phyloP scores from a whole-genome alignment of 164 flowering plant genomes.

The Nymphaea colorata region DNA sequence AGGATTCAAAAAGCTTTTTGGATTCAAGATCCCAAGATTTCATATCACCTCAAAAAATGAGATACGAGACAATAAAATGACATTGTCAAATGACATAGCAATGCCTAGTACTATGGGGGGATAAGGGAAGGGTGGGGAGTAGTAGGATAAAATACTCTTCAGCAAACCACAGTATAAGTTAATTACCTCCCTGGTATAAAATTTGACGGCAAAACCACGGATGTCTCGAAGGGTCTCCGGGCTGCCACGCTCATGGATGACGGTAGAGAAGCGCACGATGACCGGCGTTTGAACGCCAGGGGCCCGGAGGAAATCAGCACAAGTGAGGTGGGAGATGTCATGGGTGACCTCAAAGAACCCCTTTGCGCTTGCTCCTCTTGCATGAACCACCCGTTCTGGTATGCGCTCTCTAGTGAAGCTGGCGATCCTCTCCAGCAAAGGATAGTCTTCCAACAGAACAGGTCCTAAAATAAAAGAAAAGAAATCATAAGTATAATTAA shows the following conservation, averaged over 20 bases:
- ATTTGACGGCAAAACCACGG: conserved; percentile 69
- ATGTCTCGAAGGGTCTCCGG: conserved; percentile 84
- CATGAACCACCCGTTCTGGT: conserved; percentile 93
- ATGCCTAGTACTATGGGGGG: no score
- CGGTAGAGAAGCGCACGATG: conserved; percentile 73
- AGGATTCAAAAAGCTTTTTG: no score
- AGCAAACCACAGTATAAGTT: no score
- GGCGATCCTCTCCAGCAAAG: conserved; percentile 71
- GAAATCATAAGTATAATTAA: not conserved
- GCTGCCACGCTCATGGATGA: conserved; percentile 84
- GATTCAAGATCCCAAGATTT: no score
- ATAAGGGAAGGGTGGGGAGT: no score
- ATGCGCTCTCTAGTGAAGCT: conserved; percentile 72
- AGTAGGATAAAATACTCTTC: no score
- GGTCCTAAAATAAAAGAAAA: conserved; percentile 33
- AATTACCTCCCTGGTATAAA: conserved; percentile 73
- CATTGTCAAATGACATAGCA: no score
- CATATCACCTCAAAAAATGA: no score
- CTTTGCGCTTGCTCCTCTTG: conserved; percentile 89
- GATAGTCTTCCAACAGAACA: conserved; percentile 80
- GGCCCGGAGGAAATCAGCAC: conserved; percentile 81
- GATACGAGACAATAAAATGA: no score
- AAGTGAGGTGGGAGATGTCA: conserved; percentile 65
- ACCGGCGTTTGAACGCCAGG: conserved; percentile 90
- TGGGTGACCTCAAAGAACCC: conserved; percentile 89